phyloP scores from a whole-genome alignment of 2,329 filamentous ascomycete genomes.

The Lachnellula occidentalis region DNA sequence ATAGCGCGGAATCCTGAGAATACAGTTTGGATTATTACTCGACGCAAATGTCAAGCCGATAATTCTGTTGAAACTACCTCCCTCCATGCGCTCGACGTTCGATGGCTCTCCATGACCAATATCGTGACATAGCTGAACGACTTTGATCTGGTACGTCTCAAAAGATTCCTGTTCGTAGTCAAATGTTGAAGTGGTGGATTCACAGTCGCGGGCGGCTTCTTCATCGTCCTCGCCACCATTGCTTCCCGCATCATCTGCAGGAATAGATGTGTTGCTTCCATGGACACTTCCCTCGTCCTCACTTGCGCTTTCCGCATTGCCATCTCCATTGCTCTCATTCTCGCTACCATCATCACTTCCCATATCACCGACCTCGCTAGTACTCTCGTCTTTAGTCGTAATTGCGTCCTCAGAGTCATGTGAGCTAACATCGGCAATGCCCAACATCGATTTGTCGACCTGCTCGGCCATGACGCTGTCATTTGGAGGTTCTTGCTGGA shows the following conservation, averaged over 20 bases:
- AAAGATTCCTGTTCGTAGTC: constrained; percentile 11
- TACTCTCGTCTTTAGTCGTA: background rate
- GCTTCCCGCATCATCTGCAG: background rate
- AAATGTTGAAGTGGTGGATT: background rate
- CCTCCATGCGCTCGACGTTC: constrained; percentile 13
- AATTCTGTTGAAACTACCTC: constrained; percentile 17
- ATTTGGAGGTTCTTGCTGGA: background rate
- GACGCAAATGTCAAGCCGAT: constrained; percentile 11
- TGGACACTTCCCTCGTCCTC: no score
- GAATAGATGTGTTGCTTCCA: no score
- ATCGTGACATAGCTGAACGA: constrained; percentile 15
- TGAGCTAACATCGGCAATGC: background rate
- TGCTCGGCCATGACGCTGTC: background rate
- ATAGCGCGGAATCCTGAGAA: constrained; percentile 16
- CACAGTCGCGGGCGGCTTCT: background rate
- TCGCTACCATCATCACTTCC: background rate
- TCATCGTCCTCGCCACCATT: background rate
- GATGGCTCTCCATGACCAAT: constrained; percentile 13
- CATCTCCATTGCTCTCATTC: background rate
- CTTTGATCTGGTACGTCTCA: constrained; percentile 10
- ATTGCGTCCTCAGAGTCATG: background rate
- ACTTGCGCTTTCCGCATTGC: background rate
- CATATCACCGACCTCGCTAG: background rate
- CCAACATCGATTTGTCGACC: no score
- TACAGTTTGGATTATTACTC: background rate